Base-by-base conservation (phyloP, 805 yeast genomes). In the Alloascoidea hylecoeti region DNA sequence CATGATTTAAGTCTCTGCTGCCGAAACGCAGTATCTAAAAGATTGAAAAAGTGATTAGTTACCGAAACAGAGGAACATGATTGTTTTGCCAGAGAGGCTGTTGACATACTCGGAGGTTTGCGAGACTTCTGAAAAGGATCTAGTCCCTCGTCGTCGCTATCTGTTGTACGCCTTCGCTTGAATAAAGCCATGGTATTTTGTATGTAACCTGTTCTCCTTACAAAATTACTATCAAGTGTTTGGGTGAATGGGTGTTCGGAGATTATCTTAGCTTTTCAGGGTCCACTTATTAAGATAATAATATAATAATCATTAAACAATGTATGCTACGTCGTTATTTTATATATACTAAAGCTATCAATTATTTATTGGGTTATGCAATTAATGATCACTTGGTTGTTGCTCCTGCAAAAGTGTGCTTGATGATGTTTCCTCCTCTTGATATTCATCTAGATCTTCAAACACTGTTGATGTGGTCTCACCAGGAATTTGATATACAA, bases 1-100 rank as follows among this genome's bases (percentile, higher is more conserved):
- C 79, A 74, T 38, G 81, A 78, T 52, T 75, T 73, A 47, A 74
- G 61, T 41, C 81, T 60, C 57, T 74, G 81, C 51, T 63, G 68
- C 35, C 68, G 55, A 47, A 63, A 63, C 33, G 68, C 68, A 28
- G 63, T 62, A 44, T 82, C 64, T 41, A 66, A 67, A 2, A 67
- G 58, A 14, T 63, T 63, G n/a, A n/a, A n/a, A n/a, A n/a, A n/a
- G n/a, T n/a, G n/a, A n/a, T n/a, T n/a, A n/a, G n/a, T n/a, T n/a
- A n/a, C n/a, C n/a, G n/a, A n/a, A n/a, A n/a, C n/a, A n/a, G n/a
- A n/a, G n/a, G n/a, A 43, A 56, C 58, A 35, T 53, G 51, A 47
- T 54, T 55, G 42, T 51, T 42, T 42, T 59, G 13, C 3, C 15
- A 30, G 15, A 30, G 16, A 3, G 3, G 4, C 17, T 32, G 3